Percentiles rank a stretch among this genome's conserved stretches.
Evolutionary conservation across 2,329 filamentous ascomycete species (phyloP).

Genomic region (Fusarium sp.): DNA sequence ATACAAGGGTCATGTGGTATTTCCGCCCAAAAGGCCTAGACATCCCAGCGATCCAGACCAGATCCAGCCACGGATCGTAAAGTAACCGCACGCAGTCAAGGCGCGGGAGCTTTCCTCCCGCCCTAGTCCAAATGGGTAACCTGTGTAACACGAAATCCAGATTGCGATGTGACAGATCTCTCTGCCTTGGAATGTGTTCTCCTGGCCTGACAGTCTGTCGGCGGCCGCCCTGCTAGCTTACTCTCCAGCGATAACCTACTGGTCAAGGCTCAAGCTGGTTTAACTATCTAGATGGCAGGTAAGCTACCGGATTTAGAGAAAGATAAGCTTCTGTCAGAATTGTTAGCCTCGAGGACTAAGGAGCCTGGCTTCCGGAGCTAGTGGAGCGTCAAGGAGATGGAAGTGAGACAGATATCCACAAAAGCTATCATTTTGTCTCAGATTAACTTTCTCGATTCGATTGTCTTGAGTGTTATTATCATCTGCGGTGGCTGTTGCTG

Average conservation of each 20-base stretch:
- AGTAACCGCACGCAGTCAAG: conserved; percentile 9
- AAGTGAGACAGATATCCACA: conserved; percentile 8
- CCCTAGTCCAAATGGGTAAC: background rate
- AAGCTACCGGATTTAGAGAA: background rate
- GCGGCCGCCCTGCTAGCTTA: conserved; percentile 1
- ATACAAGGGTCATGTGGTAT: background rate
- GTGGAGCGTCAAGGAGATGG: conserved; percentile 1
- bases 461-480: too few relatives aligned
- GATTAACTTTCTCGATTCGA: background rate
- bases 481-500: rapidly evolving
- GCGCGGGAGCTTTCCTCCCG: background rate
- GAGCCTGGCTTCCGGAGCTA: conserved; percentile 4
- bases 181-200: background rate
- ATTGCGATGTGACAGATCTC: background rate
- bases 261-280: background rate
- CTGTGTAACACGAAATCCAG: conserved; percentile 1
- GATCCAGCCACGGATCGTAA: background rate
- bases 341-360: background rate
- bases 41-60: background rate
- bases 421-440: background rate
- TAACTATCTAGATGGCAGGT: too few relatives aligned
- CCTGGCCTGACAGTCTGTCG: background rate
- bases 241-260: too few relatives aligned
- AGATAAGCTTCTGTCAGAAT: conserved; percentile 22
- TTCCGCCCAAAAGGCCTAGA: background rate